Evolutionary conservation across 2,329 filamentous ascomycete species (phyloP), one percentile per base, ranked within the genome.

Genomic region (Colletotrichum navitas): DNA sequence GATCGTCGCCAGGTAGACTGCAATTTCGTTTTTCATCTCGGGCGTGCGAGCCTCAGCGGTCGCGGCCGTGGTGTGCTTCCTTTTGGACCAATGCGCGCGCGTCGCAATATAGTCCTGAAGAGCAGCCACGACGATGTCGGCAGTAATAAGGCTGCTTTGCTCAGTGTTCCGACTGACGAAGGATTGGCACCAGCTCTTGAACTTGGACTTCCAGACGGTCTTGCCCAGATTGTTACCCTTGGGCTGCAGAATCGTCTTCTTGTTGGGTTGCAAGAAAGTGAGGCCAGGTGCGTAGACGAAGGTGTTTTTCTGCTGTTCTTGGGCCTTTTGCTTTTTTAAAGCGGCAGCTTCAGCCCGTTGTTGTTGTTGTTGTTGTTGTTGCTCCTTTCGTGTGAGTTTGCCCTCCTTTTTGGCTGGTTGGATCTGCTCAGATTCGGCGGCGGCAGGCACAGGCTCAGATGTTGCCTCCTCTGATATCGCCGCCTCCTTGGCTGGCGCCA

Each of bases 101-200:
- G 34, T 63, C 3, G 41, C 34, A 10, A 71, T 71, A 43, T 67
- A 67, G 36, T 66, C 63, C 39, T 63, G 58, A 18, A 73, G 60
- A 8, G 68, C 68, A 32, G 59, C 64, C 14, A 55, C 41, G 4
- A 68, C 55, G 14, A 73, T 64, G 36, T 72, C 52, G 36, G 60
- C 55, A 32, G 59, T 73, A 51, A 73, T 54, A n/a, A 64, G 64
- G 14, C 63, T 26, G 32, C 49, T 59, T 43, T 73, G 60, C 7
- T 72, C 69, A 21, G 39, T 60, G 32, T 73, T 73, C 32, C 36
- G 54, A 54, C 65, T 72, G 47, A 65, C 47, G 47, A 83, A 80
- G 6, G 76, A 75, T 18, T 76, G 75, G 36, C 76, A 74, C 81
- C 81, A 83, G 62, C 79, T 78, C 60, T 78, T 76, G 66, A 82